phyloP scores from a whole-genome alignment of 2,329 filamentous ascomycete genomes.

The Aspergillus tamarii region DNA sequence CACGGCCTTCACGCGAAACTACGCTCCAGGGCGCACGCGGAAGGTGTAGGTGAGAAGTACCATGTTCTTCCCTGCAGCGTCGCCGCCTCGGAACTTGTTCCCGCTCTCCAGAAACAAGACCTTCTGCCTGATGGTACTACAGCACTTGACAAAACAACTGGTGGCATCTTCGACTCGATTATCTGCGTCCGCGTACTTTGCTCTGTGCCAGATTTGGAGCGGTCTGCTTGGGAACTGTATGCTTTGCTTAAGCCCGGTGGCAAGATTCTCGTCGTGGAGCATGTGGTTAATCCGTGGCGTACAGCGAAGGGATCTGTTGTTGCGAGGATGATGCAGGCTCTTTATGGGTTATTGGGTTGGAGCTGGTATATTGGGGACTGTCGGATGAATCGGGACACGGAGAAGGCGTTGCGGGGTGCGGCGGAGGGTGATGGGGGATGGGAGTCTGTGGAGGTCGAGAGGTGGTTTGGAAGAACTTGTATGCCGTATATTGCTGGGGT shows the following conservation, averaged over 20 bases:
- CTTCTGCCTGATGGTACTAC: constrained; percentile 30
- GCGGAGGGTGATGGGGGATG: constrained; percentile 50
- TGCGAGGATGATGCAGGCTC: constrained; percentile 50
- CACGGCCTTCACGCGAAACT: constrained; percentile 51
- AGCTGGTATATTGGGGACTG: constrained; percentile 57
- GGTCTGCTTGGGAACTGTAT: constrained; percentile 53
- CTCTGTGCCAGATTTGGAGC: constrained; percentile 53
- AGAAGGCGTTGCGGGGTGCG: constrained; percentile 45
- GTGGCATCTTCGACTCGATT: constrained; percentile 57
- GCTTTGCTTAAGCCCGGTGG: constrained; percentile 58
- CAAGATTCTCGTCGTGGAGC: constrained; percentile 58
- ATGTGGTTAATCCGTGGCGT: constrained; percentile 57
- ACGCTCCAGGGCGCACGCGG: constrained; percentile 40
- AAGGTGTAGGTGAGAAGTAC: constrained; percentile 53
- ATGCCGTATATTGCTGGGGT: constrained; percentile 47
- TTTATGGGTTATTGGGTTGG: constrained; percentile 54
- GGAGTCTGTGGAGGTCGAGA: constrained; percentile 53
- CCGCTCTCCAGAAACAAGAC: constrained; percentile 48
- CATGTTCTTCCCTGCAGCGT: constrained; percentile 53
- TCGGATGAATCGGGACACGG: constrained; percentile 54
- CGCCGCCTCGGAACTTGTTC: constrained; percentile 51
- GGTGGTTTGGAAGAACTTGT: constrained; percentile 39
- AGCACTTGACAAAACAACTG: constrained; percentile 11
- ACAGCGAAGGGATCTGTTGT: constrained; percentile 49
- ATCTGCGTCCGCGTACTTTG: constrained; percentile 59